phyloP scores from a whole-genome alignment of 352 stramenopile species.

The Phytophthora litchii region DNA sequence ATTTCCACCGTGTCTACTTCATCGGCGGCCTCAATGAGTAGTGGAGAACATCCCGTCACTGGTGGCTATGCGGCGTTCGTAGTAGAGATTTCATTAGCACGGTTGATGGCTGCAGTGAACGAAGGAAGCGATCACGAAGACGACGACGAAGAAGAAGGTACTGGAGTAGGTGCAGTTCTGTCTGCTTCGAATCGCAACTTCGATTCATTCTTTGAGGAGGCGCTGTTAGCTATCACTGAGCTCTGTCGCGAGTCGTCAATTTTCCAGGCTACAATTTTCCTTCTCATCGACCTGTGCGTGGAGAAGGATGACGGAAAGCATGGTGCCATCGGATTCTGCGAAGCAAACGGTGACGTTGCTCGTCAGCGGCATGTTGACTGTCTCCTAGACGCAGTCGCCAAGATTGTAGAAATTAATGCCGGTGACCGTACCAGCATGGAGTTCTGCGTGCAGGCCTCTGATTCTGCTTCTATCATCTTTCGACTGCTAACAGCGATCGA shows the following conservation, averaged over 20 bases:
- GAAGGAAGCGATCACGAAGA: conserved; percentile 41
- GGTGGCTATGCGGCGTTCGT: conserved; percentile 71
- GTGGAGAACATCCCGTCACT: conserved; percentile 34
- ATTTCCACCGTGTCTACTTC: conserved; percentile 67
- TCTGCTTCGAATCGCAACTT: conserved; percentile 57
- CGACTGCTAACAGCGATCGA: conserved; percentile 64
- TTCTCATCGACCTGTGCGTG: conserved; percentile 69
- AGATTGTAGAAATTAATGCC: conserved; percentile 82
- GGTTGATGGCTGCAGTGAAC: conserved; percentile 66
- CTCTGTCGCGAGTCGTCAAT: conserved; percentile 77
- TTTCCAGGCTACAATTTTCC: conserved; percentile 80
- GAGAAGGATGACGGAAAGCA: conserved; percentile 27
- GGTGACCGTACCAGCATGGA: conserved; percentile 80
- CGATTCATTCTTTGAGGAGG: conserved; percentile 72
- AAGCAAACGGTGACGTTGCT: conserved; percentile 30
- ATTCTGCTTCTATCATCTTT: conserved; percentile 61
- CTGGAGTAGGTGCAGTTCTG: conserved; percentile 45
- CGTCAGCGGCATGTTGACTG: conserved; percentile 48
- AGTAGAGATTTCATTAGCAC: conserved; percentile 74
- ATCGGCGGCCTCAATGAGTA: conserved; percentile 13
- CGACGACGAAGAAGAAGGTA: conserved; percentile 35
- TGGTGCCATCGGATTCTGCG: conserved; percentile 39
- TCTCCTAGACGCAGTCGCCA: conserved; percentile 74
- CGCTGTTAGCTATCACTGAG: conserved; percentile 73
- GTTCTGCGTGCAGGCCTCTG: conserved; percentile 66